Conservation (phyloP, 495 filamentous ascomycete genomes). For the Annulohypoxylon bovei region DNA sequence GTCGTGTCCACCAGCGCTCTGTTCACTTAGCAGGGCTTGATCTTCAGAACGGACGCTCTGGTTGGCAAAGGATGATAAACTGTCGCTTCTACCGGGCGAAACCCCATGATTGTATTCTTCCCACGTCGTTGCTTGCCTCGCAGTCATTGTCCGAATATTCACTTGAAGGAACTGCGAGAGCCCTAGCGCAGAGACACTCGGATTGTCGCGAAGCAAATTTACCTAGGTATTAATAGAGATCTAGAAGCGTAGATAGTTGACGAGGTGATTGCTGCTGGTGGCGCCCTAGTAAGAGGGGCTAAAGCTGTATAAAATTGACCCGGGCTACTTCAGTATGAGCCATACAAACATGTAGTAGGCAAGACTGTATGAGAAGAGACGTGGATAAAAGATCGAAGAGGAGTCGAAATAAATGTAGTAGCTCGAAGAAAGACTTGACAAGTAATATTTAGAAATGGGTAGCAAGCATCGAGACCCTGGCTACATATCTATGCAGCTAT, state of each 20-base stretch:
- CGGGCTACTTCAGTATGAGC: not conserved
- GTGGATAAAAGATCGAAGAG: not conserved
- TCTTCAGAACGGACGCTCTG: constrained; percentile 51
- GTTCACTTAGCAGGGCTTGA: constrained; percentile 53
- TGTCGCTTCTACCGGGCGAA: constrained; percentile 50
- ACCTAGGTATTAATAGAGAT: not conserved
- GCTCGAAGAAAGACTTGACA: constrained; percentile 4
- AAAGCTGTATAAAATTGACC: constrained; percentile 1
- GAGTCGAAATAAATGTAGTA: not conserved
- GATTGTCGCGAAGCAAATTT: not conserved
- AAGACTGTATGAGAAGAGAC: not conserved
- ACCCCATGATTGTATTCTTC: constrained; percentile 56
- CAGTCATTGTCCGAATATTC: constrained; percentile 30
- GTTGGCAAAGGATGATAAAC: constrained; percentile 49
- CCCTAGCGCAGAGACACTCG: not conserved
- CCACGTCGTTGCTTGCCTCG: constrained; percentile 63
- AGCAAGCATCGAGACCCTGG: constrained; percentile 12
- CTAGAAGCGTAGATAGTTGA: not conserved
- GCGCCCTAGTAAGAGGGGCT: constrained; percentile 9
- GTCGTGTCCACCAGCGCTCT: constrained; percentile 41
- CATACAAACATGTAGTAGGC: not conserved
- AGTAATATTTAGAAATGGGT: constrained; percentile 13
- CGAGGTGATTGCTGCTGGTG: not conserved
- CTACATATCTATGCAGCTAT: constrained; percentile 16
- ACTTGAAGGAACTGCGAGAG: not conserved